Base-by-base conservation (phyloP, 768 basidiomycete genomes). In the Tricholoma terreum region DNA sequence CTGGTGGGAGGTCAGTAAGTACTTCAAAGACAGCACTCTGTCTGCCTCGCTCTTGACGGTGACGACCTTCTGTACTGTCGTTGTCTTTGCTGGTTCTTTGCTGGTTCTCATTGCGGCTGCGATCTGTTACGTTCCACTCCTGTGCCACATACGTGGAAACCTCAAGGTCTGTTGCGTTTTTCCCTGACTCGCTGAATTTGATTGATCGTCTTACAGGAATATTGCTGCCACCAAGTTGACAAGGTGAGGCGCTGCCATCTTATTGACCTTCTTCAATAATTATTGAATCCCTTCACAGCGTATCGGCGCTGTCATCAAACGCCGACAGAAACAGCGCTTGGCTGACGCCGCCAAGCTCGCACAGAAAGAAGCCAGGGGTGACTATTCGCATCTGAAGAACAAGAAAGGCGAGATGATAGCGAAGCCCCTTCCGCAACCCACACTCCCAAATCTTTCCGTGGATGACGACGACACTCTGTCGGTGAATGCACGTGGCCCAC, bases 211-310 rank as follows among this genome's bases (percentile, higher is more conserved):
- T 35, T 51, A 58, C 61, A 92, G 88, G 96, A 99, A 80, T 98
- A 97, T 75, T 92, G 92, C 72, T 98, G 95, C 70, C 93, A 98
- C 78, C 97, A 98, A 73, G 93, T 98, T 50, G 96, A 99, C 78
- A 98, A 98, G 84, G 91, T 92, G 67, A 55, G 66, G 9, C n/a
- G 31, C 30, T 21, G 10, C 17, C 35, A 8, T 36, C 9, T 38
- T 31, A 30, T 45, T 22, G 45, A 6, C 17, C 11, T 17, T 48
- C 33, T 27, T 35, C 6, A 45, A 35, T 33, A 46, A 49, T 57
- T 6, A 53, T n/a, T n/a, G 15, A 24, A 35, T 36, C 10, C 43
- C 21, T n/a, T 65, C 59, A 12, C 58, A 94, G 92, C 94, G 96
- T 61, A 98, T 98, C 64, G 83, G 87, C 57, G 91, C 88, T 67